These are phyloP conservation scores for Tetrapisispora namnaoensis DNA, from an alignment of 805 yeast species.

Conservation along the genomic window DNA sequence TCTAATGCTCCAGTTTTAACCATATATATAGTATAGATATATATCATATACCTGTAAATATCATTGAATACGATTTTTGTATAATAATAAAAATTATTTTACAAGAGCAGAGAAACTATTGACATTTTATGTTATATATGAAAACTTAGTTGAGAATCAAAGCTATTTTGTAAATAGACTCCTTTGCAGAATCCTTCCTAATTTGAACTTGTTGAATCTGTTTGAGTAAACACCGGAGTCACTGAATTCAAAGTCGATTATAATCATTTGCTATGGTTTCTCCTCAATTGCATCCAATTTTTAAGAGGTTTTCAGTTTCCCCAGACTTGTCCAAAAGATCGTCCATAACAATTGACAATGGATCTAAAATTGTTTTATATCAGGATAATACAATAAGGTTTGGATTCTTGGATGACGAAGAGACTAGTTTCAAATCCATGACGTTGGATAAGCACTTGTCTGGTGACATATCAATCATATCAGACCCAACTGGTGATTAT, in stretches of 20 bases:
- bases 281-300: conserved; percentile 7
- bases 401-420: conserved; percentile 8
- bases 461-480: conserved; percentile 6
- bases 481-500: conserved; percentile 15
- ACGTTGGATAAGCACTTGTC: conserved; percentile 4
- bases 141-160: no score
- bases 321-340: conserved; percentile 5
- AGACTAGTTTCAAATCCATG: conserved; percentile 8
- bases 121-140: no score
- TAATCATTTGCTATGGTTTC: background rate
- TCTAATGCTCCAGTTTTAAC: background rate
- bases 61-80: background rate
- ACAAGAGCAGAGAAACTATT: no score
- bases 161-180: no score
- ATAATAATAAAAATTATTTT: no score
- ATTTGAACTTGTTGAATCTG: no score
- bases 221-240: no score
- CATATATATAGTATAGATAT: background rate
- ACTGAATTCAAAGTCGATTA: no score
- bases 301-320: background rate
- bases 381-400: conserved; percentile 14
- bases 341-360: conserved; percentile 11
- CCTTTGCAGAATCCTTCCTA: no score
- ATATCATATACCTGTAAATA: background rate
- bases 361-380: conserved; percentile 11